These are phyloP conservation scores for Lachancea waltii DNA, from an alignment of 805 yeast genomes.

Conservation along the genomic window DNA sequence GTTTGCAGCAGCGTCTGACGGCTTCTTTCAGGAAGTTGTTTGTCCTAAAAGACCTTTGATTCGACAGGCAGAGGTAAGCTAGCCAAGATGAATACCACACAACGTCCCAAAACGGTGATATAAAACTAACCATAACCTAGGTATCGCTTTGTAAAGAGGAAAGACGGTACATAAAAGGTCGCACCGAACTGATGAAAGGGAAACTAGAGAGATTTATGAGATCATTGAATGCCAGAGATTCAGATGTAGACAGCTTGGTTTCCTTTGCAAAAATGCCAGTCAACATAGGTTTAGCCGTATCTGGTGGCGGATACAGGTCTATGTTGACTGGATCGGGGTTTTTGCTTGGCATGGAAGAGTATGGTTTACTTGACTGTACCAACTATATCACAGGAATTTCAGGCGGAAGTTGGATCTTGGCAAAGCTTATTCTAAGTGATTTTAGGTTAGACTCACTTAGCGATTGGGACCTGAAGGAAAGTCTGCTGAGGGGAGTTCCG, in stretches of 20 bases:
- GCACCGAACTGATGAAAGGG: slow-evolving; percentile 29
- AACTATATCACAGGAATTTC: slow-evolving; percentile 59
- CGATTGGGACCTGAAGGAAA: slow-evolving; percentile 40
- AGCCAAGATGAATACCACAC: neutral
- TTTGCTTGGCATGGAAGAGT: slow-evolving; percentile 21
- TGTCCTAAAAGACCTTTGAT: slow-evolving; percentile 26
- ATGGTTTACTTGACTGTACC: slow-evolving; percentile 47
- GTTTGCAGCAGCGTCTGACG: neutral
- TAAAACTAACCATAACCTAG: slow-evolving; percentile 1
- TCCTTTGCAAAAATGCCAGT: slow-evolving; percentile 24
- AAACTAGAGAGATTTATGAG: slow-evolving; percentile 29
- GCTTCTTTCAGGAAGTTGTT: slow-evolving; percentile 12
- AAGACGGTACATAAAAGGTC: slow-evolving; percentile 17
- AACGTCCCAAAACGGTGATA: neutral
- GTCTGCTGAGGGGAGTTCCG: slow-evolving; percentile 52
- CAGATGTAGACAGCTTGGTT: slow-evolving; percentile 27
- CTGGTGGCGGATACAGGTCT: slow-evolving; percentile 36
- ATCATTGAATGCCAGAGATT: slow-evolving; percentile 32
- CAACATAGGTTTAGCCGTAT: slow-evolving; percentile 32
- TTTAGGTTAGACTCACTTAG: slow-evolving; percentile 32
- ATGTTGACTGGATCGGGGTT: slow-evolving; percentile 32
- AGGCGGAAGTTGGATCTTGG: slow-evolving; percentile 69
- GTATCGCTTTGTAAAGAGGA: slow-evolving; percentile 17
- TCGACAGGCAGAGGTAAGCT: slow-evolving; percentile 19
- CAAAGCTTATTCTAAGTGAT: slow-evolving; percentile 39